Evolutionary conservation across 2,329 filamentous ascomycete genomes (phyloP).

Genomic region (Trichoderma citrinoviride): DNA sequence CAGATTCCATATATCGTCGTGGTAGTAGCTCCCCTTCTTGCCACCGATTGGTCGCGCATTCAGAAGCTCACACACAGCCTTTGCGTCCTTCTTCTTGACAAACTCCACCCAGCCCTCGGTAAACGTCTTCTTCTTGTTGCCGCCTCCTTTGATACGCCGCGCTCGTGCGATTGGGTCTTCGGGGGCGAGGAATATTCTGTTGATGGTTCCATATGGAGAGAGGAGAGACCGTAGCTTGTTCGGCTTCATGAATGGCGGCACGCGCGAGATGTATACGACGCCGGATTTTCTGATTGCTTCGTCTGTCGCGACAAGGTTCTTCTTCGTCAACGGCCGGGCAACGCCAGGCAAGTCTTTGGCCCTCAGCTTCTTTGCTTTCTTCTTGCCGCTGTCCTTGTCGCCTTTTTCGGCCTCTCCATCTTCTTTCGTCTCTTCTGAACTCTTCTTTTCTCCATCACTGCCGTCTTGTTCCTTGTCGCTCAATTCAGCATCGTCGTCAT

Average conservation of each 20-base stretch:
- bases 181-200: conserved; percentile 75
- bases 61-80: conserved; percentile 69
- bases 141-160: conserved; percentile 66
- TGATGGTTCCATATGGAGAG: conserved; percentile 70
- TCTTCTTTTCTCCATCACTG: conserved; percentile 30
- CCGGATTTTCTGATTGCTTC: conserved; percentile 69
- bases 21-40: conserved; percentile 79
- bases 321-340: conserved; percentile 58
- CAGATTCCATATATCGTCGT: conserved; percentile 84
- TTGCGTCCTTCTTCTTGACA: conserved; percentile 70
- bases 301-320: conserved; percentile 65
- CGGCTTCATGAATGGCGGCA: conserved; percentile 88
- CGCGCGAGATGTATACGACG: conserved; percentile 77
- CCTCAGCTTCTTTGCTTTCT: conserved; percentile 30
- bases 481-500: conserved; percentile 36
- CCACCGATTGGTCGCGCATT: conserved; percentile 78
- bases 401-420: conserved; percentile 27
- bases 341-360: conserved; percentile 45
- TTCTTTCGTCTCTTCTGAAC: conserved; percentile 27
- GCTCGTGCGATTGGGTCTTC: conserved; percentile 67
- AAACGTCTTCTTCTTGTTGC: conserved; percentile 80
- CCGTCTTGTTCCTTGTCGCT: conserved; percentile 37
- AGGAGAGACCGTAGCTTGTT: conserved; percentile 72
- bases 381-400: conserved; percentile 22
- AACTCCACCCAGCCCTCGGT: conserved; percentile 89